Conservation (phyloP, 192 early-diverging fungal species). For the Mortierella claussenii region DNA sequence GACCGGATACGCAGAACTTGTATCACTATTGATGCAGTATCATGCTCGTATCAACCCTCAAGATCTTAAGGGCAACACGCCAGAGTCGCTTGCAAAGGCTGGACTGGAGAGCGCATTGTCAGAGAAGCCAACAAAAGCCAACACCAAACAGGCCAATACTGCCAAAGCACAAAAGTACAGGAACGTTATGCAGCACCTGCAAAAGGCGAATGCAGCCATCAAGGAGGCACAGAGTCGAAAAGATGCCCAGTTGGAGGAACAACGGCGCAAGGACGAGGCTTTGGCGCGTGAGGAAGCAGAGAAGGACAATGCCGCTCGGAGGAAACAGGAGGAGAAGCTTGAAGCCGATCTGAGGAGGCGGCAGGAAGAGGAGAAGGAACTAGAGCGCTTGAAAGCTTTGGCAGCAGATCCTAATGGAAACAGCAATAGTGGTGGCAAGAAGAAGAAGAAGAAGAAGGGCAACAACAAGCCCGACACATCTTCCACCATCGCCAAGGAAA, state of each 20-base stretch:
- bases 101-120: conserved; percentile 28
- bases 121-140: conserved; percentile 40
- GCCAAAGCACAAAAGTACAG: conserved; percentile 32
- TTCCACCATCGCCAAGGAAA: conserved; percentile 11
- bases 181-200: conserved; percentile 38
- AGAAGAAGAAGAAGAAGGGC: conserved; percentile 35
- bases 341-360: conserved; percentile 43
- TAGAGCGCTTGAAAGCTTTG: conserved; percentile 45
- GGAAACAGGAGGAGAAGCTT: conserved; percentile 57
- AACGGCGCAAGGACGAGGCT: conserved; percentile 59
- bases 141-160: conserved; percentile 18
- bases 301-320: conserved; percentile 49
- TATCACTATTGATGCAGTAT: conserved; percentile 36
- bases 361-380: conserved; percentile 53
- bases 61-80: conserved; percentile 48
- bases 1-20: conserved; percentile 41
- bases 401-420: conserved; percentile 44
- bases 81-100: conserved; percentile 40
- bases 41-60: conserved; percentile 49
- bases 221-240: conserved; percentile 55
- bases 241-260: conserved; percentile 68
- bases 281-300: conserved; percentile 46
- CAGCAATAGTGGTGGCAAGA: conserved; percentile 29
- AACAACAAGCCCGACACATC: conserved; percentile 6
- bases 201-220: conserved; percentile 32